Evolutionary conservation across 163 green algal species (phyloP).

Genomic region (Prototheca wickerhamii): DNA sequence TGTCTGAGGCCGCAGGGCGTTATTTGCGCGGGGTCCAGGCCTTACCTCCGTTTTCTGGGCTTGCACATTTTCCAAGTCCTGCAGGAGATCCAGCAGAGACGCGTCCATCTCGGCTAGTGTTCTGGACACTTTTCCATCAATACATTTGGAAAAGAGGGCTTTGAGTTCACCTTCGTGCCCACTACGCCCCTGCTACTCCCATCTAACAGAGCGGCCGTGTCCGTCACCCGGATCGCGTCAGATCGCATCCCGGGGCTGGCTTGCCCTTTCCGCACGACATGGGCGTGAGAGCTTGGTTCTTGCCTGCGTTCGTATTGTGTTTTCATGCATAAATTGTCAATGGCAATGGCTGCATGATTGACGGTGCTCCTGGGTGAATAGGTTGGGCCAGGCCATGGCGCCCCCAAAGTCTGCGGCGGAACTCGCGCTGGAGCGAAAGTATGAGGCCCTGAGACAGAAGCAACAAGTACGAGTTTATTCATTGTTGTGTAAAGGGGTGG

Average conservation of each 20-base stretch:
- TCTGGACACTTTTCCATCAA: neutral
- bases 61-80: neutral
- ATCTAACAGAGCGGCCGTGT: too few species aligned
- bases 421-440: constrained; percentile 34
- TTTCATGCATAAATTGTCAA: neutral
- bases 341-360: neutral
- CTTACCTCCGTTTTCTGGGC: neutral
- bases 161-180: too few species aligned
- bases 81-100: neutral
- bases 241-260: too few species aligned
- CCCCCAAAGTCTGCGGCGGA: constrained; percentile 16
- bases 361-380: neutral
- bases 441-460: constrained; percentile 29
- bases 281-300: too few species aligned
- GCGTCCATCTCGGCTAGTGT: too few species aligned
- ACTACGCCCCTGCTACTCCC: too few species aligned
- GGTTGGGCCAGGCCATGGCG: constrained; percentile 4
- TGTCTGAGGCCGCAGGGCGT: neutral
- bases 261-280: too few species aligned
- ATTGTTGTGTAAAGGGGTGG: neutral
- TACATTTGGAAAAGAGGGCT: too few species aligned
- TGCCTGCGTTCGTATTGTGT: neutral
- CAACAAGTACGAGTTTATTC: constrained; percentile 6
- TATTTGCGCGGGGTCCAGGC: too few species aligned
- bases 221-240: too few species aligned